Evolutionary conservation across 331 rosid species (phyloP).

Genomic region (Malus hybrid): DNA sequence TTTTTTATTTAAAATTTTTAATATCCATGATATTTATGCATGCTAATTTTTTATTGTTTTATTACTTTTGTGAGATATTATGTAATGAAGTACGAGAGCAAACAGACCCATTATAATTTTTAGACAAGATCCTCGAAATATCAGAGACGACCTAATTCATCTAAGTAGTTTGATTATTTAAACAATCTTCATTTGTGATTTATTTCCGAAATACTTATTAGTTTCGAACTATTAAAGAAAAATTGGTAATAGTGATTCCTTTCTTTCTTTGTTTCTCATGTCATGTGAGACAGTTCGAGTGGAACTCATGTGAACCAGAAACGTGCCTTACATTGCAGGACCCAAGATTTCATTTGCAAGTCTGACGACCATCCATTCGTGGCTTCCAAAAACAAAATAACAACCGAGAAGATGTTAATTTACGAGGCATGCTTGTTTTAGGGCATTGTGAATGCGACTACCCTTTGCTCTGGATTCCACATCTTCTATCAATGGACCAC

Average conservation of each 20-base stretch:
- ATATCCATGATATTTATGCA: too few species aligned
- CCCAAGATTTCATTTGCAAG: background rate
- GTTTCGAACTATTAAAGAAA: too few species aligned
- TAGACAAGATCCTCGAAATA: too few species aligned
- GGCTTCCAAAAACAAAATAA: background rate
- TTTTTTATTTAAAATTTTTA: too few species aligned
- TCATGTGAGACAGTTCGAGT: background rate
- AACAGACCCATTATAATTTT: too few species aligned
- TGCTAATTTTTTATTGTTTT: too few species aligned
- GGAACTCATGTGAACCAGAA: slow-evolving; percentile 13
- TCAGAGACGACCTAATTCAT: too few species aligned
- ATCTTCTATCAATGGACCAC: slow-evolving; percentile 1
- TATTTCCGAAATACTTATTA: too few species aligned
- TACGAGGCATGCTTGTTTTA: background rate
- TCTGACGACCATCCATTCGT: background rate
- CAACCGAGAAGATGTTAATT: background rate
- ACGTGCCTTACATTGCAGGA: background rate
- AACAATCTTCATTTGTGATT: too few species aligned
- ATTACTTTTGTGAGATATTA: too few species aligned
- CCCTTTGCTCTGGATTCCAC: background rate
- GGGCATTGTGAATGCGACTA: background rate
- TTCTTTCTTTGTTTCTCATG: background rate
- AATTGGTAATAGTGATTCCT: background rate
- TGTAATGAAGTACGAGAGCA: too few species aligned
- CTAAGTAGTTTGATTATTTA: too few species aligned